Conservation (phyloP, 2,329 filamentous ascomycete genomes). For the Zymoseptoria pseudotritici region DNA sequence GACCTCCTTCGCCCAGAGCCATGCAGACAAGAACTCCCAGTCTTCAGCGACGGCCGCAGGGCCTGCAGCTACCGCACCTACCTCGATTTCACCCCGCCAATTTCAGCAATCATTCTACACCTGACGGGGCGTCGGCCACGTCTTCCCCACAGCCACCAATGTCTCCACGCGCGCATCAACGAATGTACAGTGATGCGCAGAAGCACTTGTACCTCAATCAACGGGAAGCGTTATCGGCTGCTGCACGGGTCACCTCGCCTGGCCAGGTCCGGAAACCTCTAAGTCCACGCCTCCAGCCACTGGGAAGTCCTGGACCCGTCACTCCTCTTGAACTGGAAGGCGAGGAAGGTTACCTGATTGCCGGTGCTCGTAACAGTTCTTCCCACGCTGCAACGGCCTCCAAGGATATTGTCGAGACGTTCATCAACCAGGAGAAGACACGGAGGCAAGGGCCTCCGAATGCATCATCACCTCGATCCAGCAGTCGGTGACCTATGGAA, state of each 20-base stretch:
- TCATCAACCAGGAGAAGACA: slow-evolving; percentile 40
- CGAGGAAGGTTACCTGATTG: slow-evolving; percentile 38
- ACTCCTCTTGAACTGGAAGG: slow-evolving; percentile 46
- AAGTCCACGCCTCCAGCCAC: slow-evolving; percentile 42
- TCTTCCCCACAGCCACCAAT: slow-evolving; percentile 36
- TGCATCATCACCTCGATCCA: background rate
- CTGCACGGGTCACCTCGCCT: slow-evolving; percentile 16
- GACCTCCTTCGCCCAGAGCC: slow-evolving; percentile 24
- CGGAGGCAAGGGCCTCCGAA: slow-evolving; percentile 15
- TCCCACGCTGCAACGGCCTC: slow-evolving; percentile 14
- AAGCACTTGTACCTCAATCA: slow-evolving; percentile 44
- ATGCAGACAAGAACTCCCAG: slow-evolving; percentile 23
- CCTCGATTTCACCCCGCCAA: slow-evolving; percentile 48
- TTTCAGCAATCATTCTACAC: slow-evolving; percentile 37
- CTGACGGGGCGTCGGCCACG: slow-evolving; percentile 28
- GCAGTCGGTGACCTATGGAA: background rate
- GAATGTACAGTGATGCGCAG: slow-evolving; percentile 43
- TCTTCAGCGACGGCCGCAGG: slow-evolving; percentile 28
- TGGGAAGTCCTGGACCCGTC: slow-evolving; percentile 46
- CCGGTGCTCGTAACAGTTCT: slow-evolving; percentile 30
- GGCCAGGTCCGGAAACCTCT: slow-evolving; percentile 32
- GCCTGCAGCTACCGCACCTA: slow-evolving; percentile 41
- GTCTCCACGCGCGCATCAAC: slow-evolving; percentile 37
- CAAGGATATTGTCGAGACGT: slow-evolving; percentile 40
- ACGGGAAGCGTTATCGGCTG: slow-evolving; percentile 32